Percentiles rank a stretch among this genome's conserved stretches.
Conservation (phyloP, 2,329 filamentous ascomycete genomes). For the Reticulascus tulasneorum region DNA sequence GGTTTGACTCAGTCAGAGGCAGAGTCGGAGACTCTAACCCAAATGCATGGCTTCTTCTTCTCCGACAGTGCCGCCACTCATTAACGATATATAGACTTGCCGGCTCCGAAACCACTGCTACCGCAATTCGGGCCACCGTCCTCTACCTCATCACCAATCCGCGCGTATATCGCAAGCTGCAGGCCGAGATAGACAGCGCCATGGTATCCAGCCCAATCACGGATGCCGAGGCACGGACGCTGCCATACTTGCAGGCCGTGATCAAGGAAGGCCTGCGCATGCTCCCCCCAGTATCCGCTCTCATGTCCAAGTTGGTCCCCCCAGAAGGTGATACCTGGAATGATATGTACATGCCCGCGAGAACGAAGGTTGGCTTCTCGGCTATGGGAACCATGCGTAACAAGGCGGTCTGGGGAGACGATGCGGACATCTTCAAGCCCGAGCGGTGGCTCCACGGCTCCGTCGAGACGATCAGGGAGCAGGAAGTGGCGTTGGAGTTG, state of each 20-base stretch:
- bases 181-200: constrained; percentile 34
- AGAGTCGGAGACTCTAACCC: constrained; percentile 39
- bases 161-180: constrained; percentile 38
- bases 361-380: constrained; percentile 26
- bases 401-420: constrained; percentile 28
- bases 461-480: constrained; percentile 23
- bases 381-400: constrained; percentile 28
- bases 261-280: constrained; percentile 45
- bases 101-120: constrained; percentile 56
- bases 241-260: constrained; percentile 43
- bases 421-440: constrained; percentile 28
- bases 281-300: constrained; percentile 28
- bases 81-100: constrained; percentile 34
- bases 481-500: constrained; percentile 32
- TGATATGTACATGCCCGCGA: constrained; percentile 23
- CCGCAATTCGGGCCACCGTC: constrained; percentile 47
- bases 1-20: constrained; percentile 32
- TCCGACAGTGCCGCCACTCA: constrained; percentile 4
- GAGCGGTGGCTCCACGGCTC: constrained; percentile 32
- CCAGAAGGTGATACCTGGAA: constrained; percentile 6
- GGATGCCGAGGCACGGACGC: constrained; percentile 27
- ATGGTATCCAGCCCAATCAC: constrained; percentile 22
- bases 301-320: constrained; percentile 33
- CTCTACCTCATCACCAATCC: constrained; percentile 50
- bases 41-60: constrained; percentile 21